A percentile compares a stretch with the other conserved stretches of the same genome.
phyloP scores from a whole-genome alignment of 1,284 basidiomycete genomes.

The Inonotus obliquus region DNA sequence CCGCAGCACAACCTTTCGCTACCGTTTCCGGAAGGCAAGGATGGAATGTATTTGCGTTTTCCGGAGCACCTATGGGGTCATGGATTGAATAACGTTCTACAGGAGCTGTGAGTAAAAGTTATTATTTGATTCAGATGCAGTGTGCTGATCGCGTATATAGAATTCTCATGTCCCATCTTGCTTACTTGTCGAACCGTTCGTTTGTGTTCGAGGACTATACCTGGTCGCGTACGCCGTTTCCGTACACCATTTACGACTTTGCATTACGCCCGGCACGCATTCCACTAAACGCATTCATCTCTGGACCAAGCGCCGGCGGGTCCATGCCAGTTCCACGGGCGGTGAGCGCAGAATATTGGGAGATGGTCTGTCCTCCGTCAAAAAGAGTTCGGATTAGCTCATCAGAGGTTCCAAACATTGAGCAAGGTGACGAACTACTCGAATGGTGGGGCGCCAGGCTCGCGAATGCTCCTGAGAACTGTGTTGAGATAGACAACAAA shows the following conservation, averaged over 20 bases:
- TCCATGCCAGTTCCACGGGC: conserved; percentile 32
- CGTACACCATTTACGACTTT: conserved; percentile 27
- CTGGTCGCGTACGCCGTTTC: conserved; percentile 28
- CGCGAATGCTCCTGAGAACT: conserved; percentile 30
- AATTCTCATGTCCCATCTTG: conserved; percentile 20
- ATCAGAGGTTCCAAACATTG: conserved; percentile 19
- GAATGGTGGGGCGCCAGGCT: conserved; percentile 34
- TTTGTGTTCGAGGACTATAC: conserved; percentile 25
- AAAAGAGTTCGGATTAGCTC: conserved; percentile 25
- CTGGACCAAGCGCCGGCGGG: conserved; percentile 38
- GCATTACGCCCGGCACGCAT: conserved; percentile 21
- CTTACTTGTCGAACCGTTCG: conserved; percentile 23
- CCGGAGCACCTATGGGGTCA: conserved; percentile 19
- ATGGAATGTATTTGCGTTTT: conserved; percentile 19
- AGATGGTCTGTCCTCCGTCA: conserved; percentile 33
- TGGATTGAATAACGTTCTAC: conserved; percentile 33
- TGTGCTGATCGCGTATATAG: conserved; percentile 20
- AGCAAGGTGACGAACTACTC: conserved; percentile 25
- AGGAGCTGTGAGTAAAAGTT: conserved; percentile 33
- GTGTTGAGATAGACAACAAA: conserved; percentile 29
- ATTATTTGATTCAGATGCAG: conserved; percentile 32
- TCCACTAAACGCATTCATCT: conserved; percentile 23
- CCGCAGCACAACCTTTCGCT: conserved; percentile 21
- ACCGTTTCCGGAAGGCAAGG: conserved; percentile 20
- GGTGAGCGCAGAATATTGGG: conserved; percentile 33